Percentiles rank a stretch among this genome's conserved stretches.
phyloP scores from a whole-genome alignment of 176 grass and related monocot species.

The Canna indica region DNA sequence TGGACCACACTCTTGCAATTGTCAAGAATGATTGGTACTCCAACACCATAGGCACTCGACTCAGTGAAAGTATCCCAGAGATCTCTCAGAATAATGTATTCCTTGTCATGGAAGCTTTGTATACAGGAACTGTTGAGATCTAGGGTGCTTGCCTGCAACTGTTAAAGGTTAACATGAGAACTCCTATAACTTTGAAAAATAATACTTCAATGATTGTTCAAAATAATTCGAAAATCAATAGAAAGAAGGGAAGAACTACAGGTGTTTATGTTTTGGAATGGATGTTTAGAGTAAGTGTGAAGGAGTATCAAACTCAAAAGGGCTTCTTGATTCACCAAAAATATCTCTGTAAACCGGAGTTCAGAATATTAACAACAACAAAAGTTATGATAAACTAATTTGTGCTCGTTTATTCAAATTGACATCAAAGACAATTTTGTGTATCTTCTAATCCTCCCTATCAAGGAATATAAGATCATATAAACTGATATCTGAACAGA shows the following conservation, averaged over 20 bases:
- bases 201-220: background rate
- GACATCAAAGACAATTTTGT: background rate
- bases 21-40: constrained; percentile 29
- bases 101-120: constrained; percentile 20
- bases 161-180: background rate
- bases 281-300: too few relatives aligned
- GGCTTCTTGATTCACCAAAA: background rate
- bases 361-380: background rate
- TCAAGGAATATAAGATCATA: background rate
- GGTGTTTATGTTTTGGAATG: too few relatives aligned
- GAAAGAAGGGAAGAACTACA: background rate
- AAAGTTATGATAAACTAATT: background rate
- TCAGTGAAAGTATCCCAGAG: constrained; percentile 49
- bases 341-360: background rate
- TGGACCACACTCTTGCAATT: constrained; percentile 24
- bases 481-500: background rate
- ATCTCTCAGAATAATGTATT: constrained; percentile 45
- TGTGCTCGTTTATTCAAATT: background rate
- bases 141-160: constrained; percentile 30
- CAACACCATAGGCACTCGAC: constrained; percentile 43
- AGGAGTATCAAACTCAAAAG: too few relatives aligned
- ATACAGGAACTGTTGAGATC: constrained; percentile 27
- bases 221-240: background rate
- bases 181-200: background rate
- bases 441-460: background rate